Percentiles rank a stretch among this genome's conserved stretches.
phyloP scores from a whole-genome alignment of 768 basidiomycete genomes.

The Lactifluus volemus region DNA sequence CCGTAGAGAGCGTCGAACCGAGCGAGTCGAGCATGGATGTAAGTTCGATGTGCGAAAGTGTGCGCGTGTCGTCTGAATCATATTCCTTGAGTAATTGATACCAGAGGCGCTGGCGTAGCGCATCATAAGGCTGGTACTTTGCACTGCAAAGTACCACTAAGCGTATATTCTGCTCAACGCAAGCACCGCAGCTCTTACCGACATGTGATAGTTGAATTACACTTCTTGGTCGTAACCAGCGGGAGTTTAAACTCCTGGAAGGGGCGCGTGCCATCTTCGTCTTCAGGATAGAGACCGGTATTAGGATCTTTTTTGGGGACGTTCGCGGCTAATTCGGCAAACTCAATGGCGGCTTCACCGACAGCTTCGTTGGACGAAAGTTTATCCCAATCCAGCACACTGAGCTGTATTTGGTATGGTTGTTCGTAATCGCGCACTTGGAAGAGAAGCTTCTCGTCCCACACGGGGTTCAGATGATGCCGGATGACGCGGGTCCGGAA shows the following conservation, averaged over 20 bases:
- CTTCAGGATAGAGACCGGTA: conserved; percentile 46
- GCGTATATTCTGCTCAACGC: not conserved
- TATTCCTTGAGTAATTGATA: conserved; percentile 81
- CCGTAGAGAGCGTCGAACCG: conserved; percentile 77
- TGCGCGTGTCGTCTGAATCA: conserved; percentile 72
- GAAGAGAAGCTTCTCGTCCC: conserved; percentile 95
- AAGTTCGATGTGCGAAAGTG: conserved; percentile 76
- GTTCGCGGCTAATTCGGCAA: conserved; percentile 50
- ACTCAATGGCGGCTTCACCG: conserved; percentile 65
- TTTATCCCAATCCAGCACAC: conserved; percentile 96
- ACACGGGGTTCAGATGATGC: conserved; percentile 76
- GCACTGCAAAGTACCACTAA: conserved; percentile 41
- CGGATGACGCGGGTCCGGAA: conserved; percentile 88
- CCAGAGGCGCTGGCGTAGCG: conserved; percentile 88
- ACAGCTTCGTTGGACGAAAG: conserved; percentile 82
- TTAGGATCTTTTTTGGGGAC: conserved; percentile 42
- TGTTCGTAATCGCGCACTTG: conserved; percentile 87
- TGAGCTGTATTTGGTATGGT: conserved; percentile 66
- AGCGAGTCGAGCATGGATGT: conserved; percentile 96
- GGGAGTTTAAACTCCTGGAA: conserved; percentile 70
- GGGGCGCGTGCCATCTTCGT: conserved; percentile 43
- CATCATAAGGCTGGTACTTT: conserved; percentile 92
- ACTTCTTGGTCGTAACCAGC: conserved; percentile 53
- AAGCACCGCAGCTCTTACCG: conserved; percentile 35
- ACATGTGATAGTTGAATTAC: conserved; percentile 61